Evolutionary conservation across 495 filamentous ascomycete species (phyloP).

Genomic region (Hypoxylon crocopeplum): DNA sequence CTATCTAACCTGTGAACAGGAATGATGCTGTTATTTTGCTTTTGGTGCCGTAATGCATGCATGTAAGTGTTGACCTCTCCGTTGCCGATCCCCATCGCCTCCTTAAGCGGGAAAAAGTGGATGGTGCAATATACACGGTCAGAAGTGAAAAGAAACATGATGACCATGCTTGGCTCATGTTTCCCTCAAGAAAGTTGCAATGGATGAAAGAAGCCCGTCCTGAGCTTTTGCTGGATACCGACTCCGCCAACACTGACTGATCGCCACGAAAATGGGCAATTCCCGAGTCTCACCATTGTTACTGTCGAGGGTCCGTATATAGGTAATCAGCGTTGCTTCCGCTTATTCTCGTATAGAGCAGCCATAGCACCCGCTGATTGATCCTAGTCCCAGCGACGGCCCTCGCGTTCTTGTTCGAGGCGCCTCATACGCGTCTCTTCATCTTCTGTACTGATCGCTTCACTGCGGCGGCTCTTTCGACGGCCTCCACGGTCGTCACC

Average conservation of each 20-base stretch:
- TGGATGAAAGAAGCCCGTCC: neutral
- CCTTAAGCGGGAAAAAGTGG: neutral
- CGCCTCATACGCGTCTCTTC: conserved; percentile 60
- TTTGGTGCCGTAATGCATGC: neutral
- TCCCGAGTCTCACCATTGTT: too few relatives aligned
- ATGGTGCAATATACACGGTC: neutral
- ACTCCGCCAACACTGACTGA: too few relatives aligned
- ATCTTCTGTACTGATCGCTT: conserved; percentile 51
- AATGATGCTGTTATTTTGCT: neutral
- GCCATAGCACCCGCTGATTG: neutral
- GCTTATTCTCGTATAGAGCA: neutral
- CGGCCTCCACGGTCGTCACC: conserved; percentile 50
- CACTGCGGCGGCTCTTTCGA: conserved; percentile 50
- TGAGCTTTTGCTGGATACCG: too few relatives aligned
- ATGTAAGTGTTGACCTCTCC: neutral
- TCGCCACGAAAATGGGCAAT: too few relatives aligned
- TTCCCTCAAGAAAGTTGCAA: neutral
- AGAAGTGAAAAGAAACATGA: neutral
- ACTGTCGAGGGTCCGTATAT: too few relatives aligned
- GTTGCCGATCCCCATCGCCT: neutral
- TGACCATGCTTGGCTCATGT: neutral
- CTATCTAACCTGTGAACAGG: neutral
- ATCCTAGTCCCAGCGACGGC: conserved; percentile 48
- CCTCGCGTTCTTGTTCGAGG: conserved; percentile 56
- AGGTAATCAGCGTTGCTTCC: too few relatives aligned